These are phyloP conservation scores for Diutina rugosa DNA, from an alignment of 1,139 yeast species.

Conservation along the genomic window DNA sequence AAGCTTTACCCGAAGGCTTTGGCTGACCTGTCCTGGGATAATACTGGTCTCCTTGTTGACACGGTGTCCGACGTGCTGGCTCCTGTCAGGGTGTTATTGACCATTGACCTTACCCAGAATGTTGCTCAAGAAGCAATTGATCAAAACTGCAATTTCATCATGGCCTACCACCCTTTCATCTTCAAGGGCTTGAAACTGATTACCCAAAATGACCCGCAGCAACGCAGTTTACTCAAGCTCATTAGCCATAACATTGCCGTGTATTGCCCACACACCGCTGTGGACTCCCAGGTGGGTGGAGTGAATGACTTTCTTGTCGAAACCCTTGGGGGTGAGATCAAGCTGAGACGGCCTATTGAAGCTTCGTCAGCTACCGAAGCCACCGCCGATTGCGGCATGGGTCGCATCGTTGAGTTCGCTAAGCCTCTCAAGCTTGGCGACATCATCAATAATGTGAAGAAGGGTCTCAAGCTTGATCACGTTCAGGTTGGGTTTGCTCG, in stretches of 20 bases:
- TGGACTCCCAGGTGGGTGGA: slow-evolving; percentile 85
- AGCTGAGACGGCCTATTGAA: slow-evolving; percentile 16
- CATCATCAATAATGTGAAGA: slow-evolving; percentile 44
- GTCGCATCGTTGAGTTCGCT: slow-evolving; percentile 48
- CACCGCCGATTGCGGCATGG: slow-evolving; percentile 59
- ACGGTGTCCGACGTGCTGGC: slow-evolving; percentile 36
- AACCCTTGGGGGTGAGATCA: slow-evolving; percentile 27
- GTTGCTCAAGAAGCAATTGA: slow-evolving; percentile 81
- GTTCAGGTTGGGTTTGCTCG: slow-evolving; percentile 49
- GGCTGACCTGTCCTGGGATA: slow-evolving; percentile 90
- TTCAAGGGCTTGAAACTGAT: slow-evolving; percentile 81
- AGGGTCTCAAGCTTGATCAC: slow-evolving; percentile 33
- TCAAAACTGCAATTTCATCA: slow-evolving; percentile 35
- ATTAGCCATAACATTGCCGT: slow-evolving; percentile 73
- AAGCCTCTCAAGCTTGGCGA: slow-evolving; percentile 28
- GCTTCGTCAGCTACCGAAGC: slow-evolving; percentile 12
- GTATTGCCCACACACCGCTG: slow-evolving; percentile 92
- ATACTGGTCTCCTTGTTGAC: slow-evolving; percentile 80
- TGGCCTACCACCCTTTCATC: slow-evolving; percentile 93
- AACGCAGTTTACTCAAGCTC: slow-evolving; percentile 56
- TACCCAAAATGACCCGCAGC: slow-evolving; percentile 63
- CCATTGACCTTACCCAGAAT: slow-evolving; percentile 73
- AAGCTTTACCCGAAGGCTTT: slow-evolving; percentile 56
- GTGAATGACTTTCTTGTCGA: slow-evolving; percentile 85
- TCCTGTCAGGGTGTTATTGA: slow-evolving; percentile 41